Percentiles rank a stretch among this genome's conserved stretches.
Evolutionary conservation across 2,329 filamentous ascomycete genomes (phyloP).

Genomic region (Aspergillus intermedius): DNA sequence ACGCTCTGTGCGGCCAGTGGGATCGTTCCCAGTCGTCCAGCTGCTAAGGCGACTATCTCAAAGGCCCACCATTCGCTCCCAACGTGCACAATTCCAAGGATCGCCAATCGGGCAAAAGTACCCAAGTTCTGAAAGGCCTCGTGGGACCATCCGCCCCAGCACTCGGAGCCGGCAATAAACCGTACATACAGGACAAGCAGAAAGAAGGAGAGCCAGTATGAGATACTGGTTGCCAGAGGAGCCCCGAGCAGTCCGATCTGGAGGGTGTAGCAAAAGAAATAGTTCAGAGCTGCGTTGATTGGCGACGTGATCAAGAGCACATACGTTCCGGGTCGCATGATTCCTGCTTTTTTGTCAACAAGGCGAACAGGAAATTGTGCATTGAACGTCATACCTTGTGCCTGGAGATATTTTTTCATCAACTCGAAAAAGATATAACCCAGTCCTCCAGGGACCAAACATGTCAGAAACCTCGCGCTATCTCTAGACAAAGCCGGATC

Average conservation of each 20-base stretch:
- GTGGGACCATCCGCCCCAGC: constrained; percentile 69
- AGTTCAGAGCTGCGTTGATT: constrained; percentile 53
- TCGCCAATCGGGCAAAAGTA: constrained; percentile 66
- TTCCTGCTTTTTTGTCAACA: constrained; percentile 34
- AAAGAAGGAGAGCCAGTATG: constrained; percentile 78
- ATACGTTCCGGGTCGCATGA: constrained; percentile 60
- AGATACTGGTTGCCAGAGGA: constrained; percentile 73
- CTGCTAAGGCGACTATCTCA: constrained; percentile 78
- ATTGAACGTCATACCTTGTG: constrained; percentile 41
- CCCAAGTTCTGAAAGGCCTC: constrained; percentile 60
- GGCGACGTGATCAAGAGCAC: constrained; percentile 56
- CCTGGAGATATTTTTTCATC: constrained; percentile 58
- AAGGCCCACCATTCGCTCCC: constrained; percentile 95
- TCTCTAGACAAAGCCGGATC: constrained; percentile 69
- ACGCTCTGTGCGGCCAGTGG: constrained; percentile 77
- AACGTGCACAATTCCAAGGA: constrained; percentile 73
- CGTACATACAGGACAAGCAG: constrained; percentile 67
- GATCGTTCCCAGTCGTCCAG: constrained; percentile 71
- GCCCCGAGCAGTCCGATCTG: constrained; percentile 69
- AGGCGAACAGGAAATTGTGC: background rate
- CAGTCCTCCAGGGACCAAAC: constrained; percentile 71
- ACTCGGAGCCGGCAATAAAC: constrained; percentile 64
- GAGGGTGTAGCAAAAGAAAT: constrained; percentile 66
- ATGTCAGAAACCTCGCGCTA: constrained; percentile 64
- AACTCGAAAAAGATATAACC: constrained; percentile 85